Evolutionary conservation across 2,329 filamentous ascomycete genomes (phyloP).

Genomic region (Neonectria neomacrospora): DNA sequence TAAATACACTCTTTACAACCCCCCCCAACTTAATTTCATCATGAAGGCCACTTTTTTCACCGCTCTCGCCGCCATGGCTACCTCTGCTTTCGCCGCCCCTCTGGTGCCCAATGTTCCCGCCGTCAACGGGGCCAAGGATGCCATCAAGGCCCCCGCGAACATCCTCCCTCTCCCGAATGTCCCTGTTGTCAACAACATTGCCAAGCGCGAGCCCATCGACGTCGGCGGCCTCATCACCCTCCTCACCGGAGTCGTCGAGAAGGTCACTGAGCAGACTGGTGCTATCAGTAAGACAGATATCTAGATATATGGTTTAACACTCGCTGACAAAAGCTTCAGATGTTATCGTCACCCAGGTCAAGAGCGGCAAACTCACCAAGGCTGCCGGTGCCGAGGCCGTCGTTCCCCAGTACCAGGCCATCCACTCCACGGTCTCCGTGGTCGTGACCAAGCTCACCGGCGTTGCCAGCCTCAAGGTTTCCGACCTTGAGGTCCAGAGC

Average conservation of each 20-base stretch:
- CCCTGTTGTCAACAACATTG: background rate
- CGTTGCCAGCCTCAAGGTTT: background rate
- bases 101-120: background rate
- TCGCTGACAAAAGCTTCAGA: background rate
- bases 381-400: background rate
- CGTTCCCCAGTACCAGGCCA: background rate
- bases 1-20: background rate
- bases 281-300: background rate
- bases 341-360: background rate
- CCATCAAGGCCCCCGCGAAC: background rate
- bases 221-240: background rate
- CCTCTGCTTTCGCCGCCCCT: slow-evolving; percentile 2
- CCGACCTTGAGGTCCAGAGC: background rate
- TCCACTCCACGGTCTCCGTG: background rate
- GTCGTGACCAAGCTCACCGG: slow-evolving; percentile 3
- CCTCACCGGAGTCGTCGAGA: background rate
- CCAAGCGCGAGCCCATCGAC: background rate
- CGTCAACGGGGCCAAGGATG: background rate
- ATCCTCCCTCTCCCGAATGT: no score
- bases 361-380: background rate
- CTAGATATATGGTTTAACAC: no score
- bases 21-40: background rate
- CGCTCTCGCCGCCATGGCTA: background rate
- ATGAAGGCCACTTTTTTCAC: slow-evolving; percentile 10
- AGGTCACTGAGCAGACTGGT: background rate